Base-by-base conservation (phyloP, 2,329 filamentous ascomycete species). In the Colletotrichum ledebouriae region DNA sequence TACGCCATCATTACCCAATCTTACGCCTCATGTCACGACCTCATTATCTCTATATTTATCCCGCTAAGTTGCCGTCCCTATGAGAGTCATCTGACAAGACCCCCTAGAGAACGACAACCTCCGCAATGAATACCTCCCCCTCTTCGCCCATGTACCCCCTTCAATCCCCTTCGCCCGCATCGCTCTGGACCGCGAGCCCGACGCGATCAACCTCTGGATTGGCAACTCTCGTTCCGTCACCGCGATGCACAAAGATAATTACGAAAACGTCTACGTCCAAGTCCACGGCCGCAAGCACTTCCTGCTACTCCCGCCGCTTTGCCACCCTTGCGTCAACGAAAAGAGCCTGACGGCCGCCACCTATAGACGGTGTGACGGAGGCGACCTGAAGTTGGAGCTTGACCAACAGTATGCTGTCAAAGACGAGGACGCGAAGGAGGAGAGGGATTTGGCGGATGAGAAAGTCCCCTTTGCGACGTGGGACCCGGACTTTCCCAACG, bases 221-320 rank as follows among this genome's bases (percentile, higher is more conserved):
- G 93, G 93, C 61, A 92, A 93, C 78, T 87, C 88, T 1, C 83
- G 82, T 42, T 92, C 89, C 29, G 84, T 87, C 1, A 94, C 92
- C 0, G 90, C 91, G 0, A 78, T 94, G 61, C 93, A 96, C 80
- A 92, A 91, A 74, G 93, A 96, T 79, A 92, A 92, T 73, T 95
- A 94, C 77, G 92, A 96, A 77, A 96, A 96, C 76, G 85, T 96
- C 0, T 96, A 94, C 76, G 90, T 93, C 1, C 92, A 95, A 74
- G 78, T 95, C 13, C 77, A 89, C 1, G 93, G 93, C 0, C 80
- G 81, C 63, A 96, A 96, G 76, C 88, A 92, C 72, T 96, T 96
- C 72, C 85, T 90, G 0, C 82, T 96, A 1, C 78, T 96, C 1
- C 90, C 93, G n/a, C 89, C 92, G 0, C 77, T 91, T 1, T 92